A percentile compares a stretch with the other conserved stretches of the same genome.
These are phyloP conservation scores for Amanita rimosa DNA, from an alignment of 768 basidiomycete genomes.

Conservation along the genomic window DNA sequence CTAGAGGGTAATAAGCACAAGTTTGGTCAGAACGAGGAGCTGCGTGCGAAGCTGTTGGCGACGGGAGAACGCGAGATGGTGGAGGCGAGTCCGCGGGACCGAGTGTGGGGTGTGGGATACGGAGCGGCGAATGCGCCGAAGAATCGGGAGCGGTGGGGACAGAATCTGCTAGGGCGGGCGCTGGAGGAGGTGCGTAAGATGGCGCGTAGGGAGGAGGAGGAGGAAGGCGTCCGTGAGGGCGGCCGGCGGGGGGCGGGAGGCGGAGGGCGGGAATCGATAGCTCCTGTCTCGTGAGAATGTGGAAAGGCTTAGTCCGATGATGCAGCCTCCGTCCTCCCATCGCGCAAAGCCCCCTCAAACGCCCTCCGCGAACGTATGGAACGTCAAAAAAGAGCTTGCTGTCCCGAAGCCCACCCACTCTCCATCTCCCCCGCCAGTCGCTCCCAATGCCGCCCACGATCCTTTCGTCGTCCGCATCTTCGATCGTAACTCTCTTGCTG, in stretches of 20 bases:
- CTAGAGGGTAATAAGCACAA: conserved; percentile 42
- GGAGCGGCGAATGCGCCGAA: conserved; percentile 35
- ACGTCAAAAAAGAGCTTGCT: conserved; percentile 12
- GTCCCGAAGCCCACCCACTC: neutral
- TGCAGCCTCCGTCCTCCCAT: conserved; percentile 12
- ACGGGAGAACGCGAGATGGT: conserved; percentile 39
- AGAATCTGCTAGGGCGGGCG: conserved; percentile 43
- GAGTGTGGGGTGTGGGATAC: conserved; percentile 56
- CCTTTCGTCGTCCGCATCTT: conserved; percentile 32
- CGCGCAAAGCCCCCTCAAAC: conserved; percentile 9
- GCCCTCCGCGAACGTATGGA: conserved; percentile 19
- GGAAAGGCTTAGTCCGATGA: conserved; percentile 7
- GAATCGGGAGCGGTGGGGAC: conserved; percentile 35
- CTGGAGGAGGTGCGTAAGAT: conserved; percentile 27
- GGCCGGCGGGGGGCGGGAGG: neutral
- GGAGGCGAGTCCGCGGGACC: conserved; percentile 48
- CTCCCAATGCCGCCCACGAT: conserved; percentile 20
- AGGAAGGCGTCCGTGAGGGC: neutral
- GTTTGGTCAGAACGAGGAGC: conserved; percentile 35
- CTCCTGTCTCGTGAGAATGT: neutral
- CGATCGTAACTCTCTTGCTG: conserved; percentile 11
- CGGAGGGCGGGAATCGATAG: neutral
- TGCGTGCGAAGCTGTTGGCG: conserved; percentile 27
- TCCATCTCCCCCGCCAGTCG: conserved; percentile 3
- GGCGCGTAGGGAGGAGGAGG: conserved; percentile 10